A percentile compares a stretch with the other conserved stretches of the same genome.
Evolutionary conservation across 139 green algal species (phyloP).

Genomic region (Closterium sp.): DNA sequence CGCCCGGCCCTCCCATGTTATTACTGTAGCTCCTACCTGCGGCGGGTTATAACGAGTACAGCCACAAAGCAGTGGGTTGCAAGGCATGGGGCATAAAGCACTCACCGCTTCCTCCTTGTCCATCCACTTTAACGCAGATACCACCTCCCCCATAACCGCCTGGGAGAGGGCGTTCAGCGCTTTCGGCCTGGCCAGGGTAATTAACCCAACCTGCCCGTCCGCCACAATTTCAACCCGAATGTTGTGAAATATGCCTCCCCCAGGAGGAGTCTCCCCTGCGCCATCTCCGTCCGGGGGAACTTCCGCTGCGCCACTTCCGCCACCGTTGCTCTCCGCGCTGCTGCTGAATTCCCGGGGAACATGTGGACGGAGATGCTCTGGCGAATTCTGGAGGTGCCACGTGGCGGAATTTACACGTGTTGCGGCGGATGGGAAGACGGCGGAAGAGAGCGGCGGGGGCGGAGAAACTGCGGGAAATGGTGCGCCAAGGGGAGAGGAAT

Average conservation of each 20-base stretch:
- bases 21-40: too few species aligned
- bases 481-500: not conserved
- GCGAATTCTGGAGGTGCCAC: too few species aligned
- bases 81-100: too few species aligned
- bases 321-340: not conserved
- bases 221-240: not conserved
- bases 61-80: too few species aligned
- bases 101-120: conserved; percentile 18
- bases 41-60: too few species aligned
- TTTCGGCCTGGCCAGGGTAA: conserved; percentile 57
- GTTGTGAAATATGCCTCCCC: not conserved
- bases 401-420: too few species aligned
- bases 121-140: conserved; percentile 40
- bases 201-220: conserved; percentile 4
- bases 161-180: conserved; percentile 60
- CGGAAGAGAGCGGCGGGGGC: not conserved
- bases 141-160: conserved; percentile 57
- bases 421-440: too few species aligned
- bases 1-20: too few species aligned
- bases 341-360: not conserved
- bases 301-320: not conserved
- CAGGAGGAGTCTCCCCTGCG: not conserved
- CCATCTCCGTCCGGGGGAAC: not conserved
- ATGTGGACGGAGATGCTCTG: too few species aligned
- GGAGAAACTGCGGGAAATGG: too few species aligned